Percentiles rank a stretch among this genome's conserved stretches.
Evolutionary conservation across 2,329 filamentous ascomycete genomes (phyloP).

Genomic region (Ascochyta pisi): DNA sequence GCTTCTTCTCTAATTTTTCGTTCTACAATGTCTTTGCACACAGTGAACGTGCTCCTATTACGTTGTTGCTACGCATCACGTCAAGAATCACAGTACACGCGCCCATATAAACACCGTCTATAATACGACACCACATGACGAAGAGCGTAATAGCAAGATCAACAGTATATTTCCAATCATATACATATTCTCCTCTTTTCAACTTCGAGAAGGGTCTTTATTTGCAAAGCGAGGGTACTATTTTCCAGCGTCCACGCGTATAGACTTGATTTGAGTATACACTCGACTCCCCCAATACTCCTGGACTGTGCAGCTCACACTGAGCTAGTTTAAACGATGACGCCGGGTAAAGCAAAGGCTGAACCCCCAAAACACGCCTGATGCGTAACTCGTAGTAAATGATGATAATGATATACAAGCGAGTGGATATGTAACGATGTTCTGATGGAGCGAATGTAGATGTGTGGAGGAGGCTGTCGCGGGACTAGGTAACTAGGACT

Average conservation of each 20-base stretch:
- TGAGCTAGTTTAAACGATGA: neutral
- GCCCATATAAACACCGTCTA: too few species aligned
- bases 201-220: neutral
- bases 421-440: slow-evolving; percentile 6
- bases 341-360: too few species aligned
- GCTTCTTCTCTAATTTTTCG: too few species aligned
- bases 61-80: too few species aligned
- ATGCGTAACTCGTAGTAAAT: neutral
- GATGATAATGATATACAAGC: slow-evolving; percentile 5
- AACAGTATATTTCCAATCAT: neutral
- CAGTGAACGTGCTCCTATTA: too few species aligned
- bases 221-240: slow-evolving; percentile 1
- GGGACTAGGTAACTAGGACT: slow-evolving; percentile 39
- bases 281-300: too few species aligned
- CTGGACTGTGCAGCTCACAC: too few species aligned
- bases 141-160: neutral
- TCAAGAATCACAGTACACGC: too few species aligned
- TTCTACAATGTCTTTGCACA: too few species aligned
- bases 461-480: slow-evolving; percentile 27
- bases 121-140: too few species aligned
- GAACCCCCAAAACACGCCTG: too few species aligned
- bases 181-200: neutral
- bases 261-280: neutral
- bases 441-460: slow-evolving; percentile 9
- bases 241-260: neutral